These are phyloP conservation scores for Podospora pseudoanserina DNA, from an alignment of 495 filamentous ascomycete species.

Conservation along the genomic window DNA sequence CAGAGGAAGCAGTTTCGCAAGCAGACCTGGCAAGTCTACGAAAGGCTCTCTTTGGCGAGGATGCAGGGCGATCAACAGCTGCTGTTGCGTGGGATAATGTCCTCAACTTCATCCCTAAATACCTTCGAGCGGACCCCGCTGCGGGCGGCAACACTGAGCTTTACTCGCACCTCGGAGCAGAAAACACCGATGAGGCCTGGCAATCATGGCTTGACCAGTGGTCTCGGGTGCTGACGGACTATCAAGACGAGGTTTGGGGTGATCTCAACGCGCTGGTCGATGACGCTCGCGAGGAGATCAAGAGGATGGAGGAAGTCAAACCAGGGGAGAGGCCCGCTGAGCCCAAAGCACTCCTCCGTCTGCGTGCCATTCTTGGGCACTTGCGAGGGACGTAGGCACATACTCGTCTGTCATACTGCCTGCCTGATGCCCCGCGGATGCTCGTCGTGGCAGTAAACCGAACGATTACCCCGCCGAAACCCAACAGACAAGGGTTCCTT, in stretches of 20 bases:
- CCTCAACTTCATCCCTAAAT: slow-evolving; percentile 43
- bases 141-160: slow-evolving; percentile 10
- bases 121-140: slow-evolving; percentile 19
- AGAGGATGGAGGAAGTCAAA: slow-evolving; percentile 23
- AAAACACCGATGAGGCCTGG: slow-evolving; percentile 39
- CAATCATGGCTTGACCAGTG: slow-evolving; percentile 52
- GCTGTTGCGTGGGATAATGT: slow-evolving; percentile 36
- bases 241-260: slow-evolving; percentile 79
- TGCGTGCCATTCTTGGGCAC: slow-evolving; percentile 35
- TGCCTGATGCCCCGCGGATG: neutral
- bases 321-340: slow-evolving; percentile 26
- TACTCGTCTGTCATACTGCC: neutral
- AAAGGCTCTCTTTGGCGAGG: slow-evolving; percentile 34
- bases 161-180: slow-evolving; percentile 33
- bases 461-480: slow-evolving; percentile 20
- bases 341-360: slow-evolving; percentile 28
- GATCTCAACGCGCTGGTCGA: slow-evolving; percentile 59
- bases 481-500: slow-evolving; percentile 2
- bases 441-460: neutral
- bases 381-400: slow-evolving; percentile 19
- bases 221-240: slow-evolving; percentile 60
- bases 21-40: slow-evolving; percentile 30
- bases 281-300: slow-evolving; percentile 59
- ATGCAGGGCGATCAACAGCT: slow-evolving; percentile 6
- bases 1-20: slow-evolving; percentile 18